A percentile compares a stretch with the other conserved stretches of the same genome.
These are phyloP conservation scores for Geranium brycei DNA, from an alignment of 345 rosid species.

Conservation along the genomic window DNA sequence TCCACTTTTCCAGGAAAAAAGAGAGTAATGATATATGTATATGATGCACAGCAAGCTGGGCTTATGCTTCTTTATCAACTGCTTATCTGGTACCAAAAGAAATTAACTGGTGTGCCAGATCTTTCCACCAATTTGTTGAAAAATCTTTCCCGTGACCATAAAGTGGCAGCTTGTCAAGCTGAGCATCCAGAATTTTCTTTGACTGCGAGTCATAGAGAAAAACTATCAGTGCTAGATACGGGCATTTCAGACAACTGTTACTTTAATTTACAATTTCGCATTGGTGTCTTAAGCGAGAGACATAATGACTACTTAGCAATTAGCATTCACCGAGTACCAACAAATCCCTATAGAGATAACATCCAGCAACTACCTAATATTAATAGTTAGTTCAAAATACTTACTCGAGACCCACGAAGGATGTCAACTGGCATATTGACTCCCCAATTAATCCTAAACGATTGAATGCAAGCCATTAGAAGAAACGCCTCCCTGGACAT, in stretches of 20 bases:
- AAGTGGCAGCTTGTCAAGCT: constrained; percentile 35
- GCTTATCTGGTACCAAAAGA: constrained; percentile 18
- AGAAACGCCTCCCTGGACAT: constrained; percentile 34
- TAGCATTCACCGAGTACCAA: too few species aligned
- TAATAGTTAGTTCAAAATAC: constrained; percentile 2
- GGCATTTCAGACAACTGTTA: neutral
- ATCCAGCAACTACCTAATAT: too few species aligned
- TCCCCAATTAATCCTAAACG: constrained; percentile 35
- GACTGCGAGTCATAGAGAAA: constrained; percentile 16
- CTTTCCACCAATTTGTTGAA: constrained; percentile 39
- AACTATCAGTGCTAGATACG: constrained; percentile 5
- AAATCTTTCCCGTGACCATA: constrained; percentile 38
- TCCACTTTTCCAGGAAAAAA: too few species aligned
- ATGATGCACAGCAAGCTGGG: neutral
- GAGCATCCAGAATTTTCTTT: constrained; percentile 25
- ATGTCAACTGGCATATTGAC: constrained; percentile 34
- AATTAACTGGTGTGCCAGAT: constrained; percentile 26
- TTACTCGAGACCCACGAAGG: constrained; percentile 43
- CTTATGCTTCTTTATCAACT: neutral
- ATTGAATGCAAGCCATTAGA: constrained; percentile 24
- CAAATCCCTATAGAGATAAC: too few species aligned
- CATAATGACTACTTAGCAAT: too few species aligned
- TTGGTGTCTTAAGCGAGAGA: too few species aligned
- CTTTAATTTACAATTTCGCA: too few species aligned
- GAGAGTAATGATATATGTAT: neutral